phyloP scores from a whole-genome alignment of 129 eudicot genomes.

The Tagetes erecta region DNA sequence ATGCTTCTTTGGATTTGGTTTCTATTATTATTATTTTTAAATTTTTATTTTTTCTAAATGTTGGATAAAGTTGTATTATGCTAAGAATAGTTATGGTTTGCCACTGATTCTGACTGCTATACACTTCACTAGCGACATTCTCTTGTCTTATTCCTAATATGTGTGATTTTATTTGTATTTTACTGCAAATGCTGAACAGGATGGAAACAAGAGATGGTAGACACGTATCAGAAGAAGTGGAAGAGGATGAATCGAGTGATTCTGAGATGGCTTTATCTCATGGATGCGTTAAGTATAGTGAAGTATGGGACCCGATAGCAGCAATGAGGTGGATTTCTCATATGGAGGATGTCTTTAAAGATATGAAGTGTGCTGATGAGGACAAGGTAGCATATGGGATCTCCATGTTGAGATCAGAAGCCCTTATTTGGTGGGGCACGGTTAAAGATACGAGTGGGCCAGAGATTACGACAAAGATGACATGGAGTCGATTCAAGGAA shows the following conservation, averaged over 20 bases:
- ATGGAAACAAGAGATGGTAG: conserved; percentile 8
- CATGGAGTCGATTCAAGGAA: conserved; percentile 24
- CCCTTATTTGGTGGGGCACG: background rate
- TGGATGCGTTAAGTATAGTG: background rate
- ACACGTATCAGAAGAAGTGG: background rate
- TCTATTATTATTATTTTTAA: background rate
- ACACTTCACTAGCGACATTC: background rate
- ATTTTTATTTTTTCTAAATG: background rate
- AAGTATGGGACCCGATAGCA: background rate
- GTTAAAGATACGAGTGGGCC: background rate
- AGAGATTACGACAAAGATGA: conserved; percentile 11
- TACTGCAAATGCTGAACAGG: background rate
- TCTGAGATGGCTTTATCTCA: background rate
- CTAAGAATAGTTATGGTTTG: background rate
- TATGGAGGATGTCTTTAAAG: conserved; percentile 15
- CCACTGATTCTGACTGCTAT: background rate
- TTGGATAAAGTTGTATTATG: background rate
- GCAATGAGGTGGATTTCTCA: conserved; percentile 23
- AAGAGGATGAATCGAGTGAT: too few species aligned
- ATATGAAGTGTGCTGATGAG: conserved; percentile 5
- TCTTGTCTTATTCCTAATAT: background rate
- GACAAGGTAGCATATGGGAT: background rate
- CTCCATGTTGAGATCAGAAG: conserved; percentile 16
- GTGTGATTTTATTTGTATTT: background rate
- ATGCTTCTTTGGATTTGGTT: background rate